phyloP scores from a whole-genome alignment of 805 yeast genomes.

The Candida montana region DNA sequence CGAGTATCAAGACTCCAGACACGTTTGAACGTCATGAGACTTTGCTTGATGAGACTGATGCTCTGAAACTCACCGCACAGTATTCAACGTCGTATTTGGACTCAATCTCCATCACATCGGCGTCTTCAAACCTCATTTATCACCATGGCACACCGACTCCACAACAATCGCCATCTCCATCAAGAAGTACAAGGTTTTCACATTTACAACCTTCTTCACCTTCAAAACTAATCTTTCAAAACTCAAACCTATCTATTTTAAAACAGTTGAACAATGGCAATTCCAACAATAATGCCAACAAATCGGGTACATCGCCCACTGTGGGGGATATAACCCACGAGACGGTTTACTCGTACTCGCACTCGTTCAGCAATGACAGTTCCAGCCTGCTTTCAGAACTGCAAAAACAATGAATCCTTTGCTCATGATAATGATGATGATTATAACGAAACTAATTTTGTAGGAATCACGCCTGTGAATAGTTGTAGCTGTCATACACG shows the following conservation, averaged over 20 bases:
- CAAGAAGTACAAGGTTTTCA: not conserved
- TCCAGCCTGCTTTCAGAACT: not conserved
- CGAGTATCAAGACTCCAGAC: conserved; percentile 4
- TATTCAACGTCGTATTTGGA: not conserved
- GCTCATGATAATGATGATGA: not conserved
- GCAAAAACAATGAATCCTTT: not conserved
- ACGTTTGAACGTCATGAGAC: conserved; percentile 22
- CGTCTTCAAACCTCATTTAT: conserved; percentile 1
- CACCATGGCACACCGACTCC: not conserved
- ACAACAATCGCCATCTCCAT: not conserved
- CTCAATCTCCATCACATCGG: conserved; percentile 1
- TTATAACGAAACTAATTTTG: not conserved
- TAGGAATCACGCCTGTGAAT: not conserved
- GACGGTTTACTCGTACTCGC: conserved; percentile 23
- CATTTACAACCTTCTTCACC: not conserved
- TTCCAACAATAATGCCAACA: too few species aligned
- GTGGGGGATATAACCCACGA: conserved; percentile 21
- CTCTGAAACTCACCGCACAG: conserved; percentile 5
- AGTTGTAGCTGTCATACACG: conserved; percentile 28
- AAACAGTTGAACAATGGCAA: not conserved
- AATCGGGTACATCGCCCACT: too few species aligned
- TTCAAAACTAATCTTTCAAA: conserved; percentile 1
- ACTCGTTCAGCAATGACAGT: not conserved
- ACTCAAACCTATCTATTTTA: not conserved
- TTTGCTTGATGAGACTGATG: conserved; percentile 11